Percentiles rank a stretch among this genome's conserved stretches.
These are phyloP conservation scores for Phytophthora hibernalis DNA, from an alignment of 352 stramenopile species.

Conservation along the genomic window DNA sequence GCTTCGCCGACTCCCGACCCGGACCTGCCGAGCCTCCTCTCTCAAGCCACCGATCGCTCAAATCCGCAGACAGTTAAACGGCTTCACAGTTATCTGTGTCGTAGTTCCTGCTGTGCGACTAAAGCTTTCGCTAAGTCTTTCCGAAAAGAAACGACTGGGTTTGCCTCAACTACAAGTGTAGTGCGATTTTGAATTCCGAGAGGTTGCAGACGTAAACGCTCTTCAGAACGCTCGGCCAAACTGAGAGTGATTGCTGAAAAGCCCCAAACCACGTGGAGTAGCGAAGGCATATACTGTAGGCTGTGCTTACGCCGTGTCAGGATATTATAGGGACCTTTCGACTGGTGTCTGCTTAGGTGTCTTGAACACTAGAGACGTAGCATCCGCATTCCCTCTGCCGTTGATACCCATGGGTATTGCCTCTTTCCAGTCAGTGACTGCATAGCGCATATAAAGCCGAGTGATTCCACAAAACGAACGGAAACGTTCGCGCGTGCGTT, in stretches of 20 bases:
- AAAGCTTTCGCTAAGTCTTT: neutral
- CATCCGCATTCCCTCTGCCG: slow-evolving; percentile 2
- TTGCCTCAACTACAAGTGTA: slow-evolving; percentile 3
- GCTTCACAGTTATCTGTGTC: neutral
- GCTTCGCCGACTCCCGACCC: neutral
- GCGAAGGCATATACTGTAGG: slow-evolving; percentile 3
- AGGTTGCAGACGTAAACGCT: neutral
- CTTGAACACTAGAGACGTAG: slow-evolving; percentile 14
- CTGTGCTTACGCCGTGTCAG: slow-evolving; percentile 14
- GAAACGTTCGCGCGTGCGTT: no score
- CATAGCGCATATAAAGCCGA: no score
- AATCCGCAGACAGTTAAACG: neutral
- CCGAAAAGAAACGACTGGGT: neutral
- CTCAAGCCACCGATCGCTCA: neutral
- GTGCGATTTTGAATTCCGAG: neutral
- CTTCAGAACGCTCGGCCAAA: slow-evolving; percentile 6
- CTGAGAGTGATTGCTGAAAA: slow-evolving; percentile 1
- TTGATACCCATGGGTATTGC: no score
- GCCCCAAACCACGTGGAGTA: slow-evolving; percentile 1
- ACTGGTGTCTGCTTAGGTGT: slow-evolving; percentile 18
- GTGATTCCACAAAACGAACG: no score
- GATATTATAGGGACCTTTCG: slow-evolving; percentile 20
- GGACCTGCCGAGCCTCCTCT: neutral
- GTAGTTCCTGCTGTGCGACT: neutral
- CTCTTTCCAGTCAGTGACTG: no score